These are phyloP conservation scores for Claviceps sp. DNA, from an alignment of 2,329 filamentous ascomycete genomes.

Conservation along the genomic window DNA sequence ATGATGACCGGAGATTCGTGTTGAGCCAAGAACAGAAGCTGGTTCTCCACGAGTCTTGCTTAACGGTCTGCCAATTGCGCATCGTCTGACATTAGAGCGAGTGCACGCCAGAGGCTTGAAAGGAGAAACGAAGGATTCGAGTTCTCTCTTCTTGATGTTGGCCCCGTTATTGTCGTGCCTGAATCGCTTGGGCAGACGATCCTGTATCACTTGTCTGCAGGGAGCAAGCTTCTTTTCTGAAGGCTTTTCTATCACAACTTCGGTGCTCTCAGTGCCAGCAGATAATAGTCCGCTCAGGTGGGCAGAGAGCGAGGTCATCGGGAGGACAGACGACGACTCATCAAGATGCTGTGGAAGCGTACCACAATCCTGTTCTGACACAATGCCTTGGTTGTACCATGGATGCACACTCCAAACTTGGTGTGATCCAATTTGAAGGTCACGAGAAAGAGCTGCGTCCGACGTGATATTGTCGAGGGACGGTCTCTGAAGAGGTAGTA, in stretches of 20 bases:
- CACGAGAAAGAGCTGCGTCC: not conserved
- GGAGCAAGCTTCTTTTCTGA: not conserved
- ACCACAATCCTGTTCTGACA: constrained; percentile 4
- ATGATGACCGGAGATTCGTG: not conserved
- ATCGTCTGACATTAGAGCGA: not conserved
- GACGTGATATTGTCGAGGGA: not conserved
- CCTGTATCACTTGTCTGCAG: not conserved
- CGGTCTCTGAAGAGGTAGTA: not conserved
- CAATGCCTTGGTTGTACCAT: constrained; percentile 3
- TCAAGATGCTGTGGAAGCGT: constrained; percentile 2
- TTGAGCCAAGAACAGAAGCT: not conserved
- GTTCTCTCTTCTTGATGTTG: not conserved
- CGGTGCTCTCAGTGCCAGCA: not conserved
- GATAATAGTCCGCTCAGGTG: not conserved
- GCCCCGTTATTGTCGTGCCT: not conserved
- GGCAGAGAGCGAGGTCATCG: not conserved
- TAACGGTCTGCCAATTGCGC: not conserved
- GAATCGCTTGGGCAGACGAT: not conserved
- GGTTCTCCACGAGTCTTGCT: not conserved
- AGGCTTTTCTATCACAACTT: not conserved
- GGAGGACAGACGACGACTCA: not conserved
- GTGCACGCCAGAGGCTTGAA: constrained; percentile 2
- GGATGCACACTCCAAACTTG: constrained; percentile 2
- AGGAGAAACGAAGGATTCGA: not conserved
- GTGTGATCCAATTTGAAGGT: not conserved